These are phyloP conservation scores for Boletus sensibilis DNA, from an alignment of 768 basidiomycete genomes.

Conservation along the genomic window DNA sequence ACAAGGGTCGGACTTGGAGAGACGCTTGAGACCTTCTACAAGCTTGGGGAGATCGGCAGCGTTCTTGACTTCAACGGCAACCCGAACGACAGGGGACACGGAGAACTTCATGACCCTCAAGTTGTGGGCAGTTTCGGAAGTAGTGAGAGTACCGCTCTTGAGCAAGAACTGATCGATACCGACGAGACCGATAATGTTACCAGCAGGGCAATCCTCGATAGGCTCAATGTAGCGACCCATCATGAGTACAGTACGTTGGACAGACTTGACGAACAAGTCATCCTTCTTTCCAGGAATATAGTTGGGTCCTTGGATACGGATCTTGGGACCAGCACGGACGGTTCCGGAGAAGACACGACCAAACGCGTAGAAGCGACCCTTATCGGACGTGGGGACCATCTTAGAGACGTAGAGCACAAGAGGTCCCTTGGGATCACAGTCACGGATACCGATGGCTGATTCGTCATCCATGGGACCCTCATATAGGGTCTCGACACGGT, in stretches of 20 bases:
- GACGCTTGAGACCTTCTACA: constrained; percentile 99
- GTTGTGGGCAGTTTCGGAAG: constrained; percentile 98
- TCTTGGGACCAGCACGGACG: constrained; percentile 94
- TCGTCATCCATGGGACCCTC: constrained; percentile 99
- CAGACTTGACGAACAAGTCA: constrained; percentile 94
- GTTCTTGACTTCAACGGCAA: constrained; percentile 99
- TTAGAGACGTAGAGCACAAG: constrained; percentile 98
- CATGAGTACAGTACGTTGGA: constrained; percentile 99
- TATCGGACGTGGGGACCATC: constrained; percentile 99
- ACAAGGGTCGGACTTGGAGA: constrained; percentile 99
- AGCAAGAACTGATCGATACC: constrained; percentile 99
- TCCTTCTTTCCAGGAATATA: constrained; percentile 99
- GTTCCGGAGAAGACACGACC: constrained; percentile 99
- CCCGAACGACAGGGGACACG: constrained; percentile 98
- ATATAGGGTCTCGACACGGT: constrained; percentile 99
- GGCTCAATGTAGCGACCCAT: constrained; percentile 99
- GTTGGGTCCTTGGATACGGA: constrained; percentile 99
- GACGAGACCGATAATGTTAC: constrained; percentile 98
- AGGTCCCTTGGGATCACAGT: constrained; percentile 95
- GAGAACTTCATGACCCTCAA: constrained; percentile 99
- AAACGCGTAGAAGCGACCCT: constrained; percentile 99
- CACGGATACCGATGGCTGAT: constrained; percentile 96
- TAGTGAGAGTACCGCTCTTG: constrained; percentile 97
- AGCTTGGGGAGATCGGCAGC: constrained; percentile 98
- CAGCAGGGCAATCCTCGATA: constrained; percentile 98